Base-by-base conservation (phyloP, 169 alveolate species). In the Eimeria tenella region DNA sequence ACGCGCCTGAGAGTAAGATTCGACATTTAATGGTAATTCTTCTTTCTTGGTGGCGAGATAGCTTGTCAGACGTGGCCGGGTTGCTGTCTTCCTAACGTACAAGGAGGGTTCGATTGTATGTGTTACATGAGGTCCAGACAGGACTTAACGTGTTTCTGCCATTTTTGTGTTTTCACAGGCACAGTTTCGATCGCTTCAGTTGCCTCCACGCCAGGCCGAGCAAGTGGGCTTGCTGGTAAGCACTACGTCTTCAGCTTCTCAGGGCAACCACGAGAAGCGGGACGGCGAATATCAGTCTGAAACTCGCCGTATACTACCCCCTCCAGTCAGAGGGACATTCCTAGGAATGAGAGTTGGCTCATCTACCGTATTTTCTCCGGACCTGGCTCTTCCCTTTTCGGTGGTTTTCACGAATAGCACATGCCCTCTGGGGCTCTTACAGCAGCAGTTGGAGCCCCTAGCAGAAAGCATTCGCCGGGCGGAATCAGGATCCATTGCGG, bases 371-470 rank as follows among this genome's bases (percentile, higher is more conserved):
- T 84, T 84, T 49, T 31, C 81, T 7, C 91, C 91, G 10, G 91
- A 84, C 21, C 53, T 84, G 25, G 79, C 81, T 9, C 79, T 77
- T 42, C 91, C 91, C 1, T 84, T 84, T 62, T 60, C 81, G 21
- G 79, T 84, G 21, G 62, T 84, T 62, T 84, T 84, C 81, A 84
- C 91, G 50, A 62, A 60, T 31, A 62, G 91, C 91, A 25, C 42
- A 15, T 42, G 91, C 81, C 81, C 91, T 3, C 7, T 62, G 52
- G 81, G 81, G 19, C 91, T 84, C 55, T 7, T 56, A 25, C 91
- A 62, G 79, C 91, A 84, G 42, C 77, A 82, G 79, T n/a, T 84
- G 91, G 79, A 84, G 52, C 91, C 91, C 60, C 49, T 84, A 25
- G 81, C 79, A 84, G 79, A 84, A 6, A 42, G 79, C 65, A 25